Base-by-base conservation (phyloP, 2,329 filamentous ascomycete genomes). In the Diaporthe sp. region DNA sequence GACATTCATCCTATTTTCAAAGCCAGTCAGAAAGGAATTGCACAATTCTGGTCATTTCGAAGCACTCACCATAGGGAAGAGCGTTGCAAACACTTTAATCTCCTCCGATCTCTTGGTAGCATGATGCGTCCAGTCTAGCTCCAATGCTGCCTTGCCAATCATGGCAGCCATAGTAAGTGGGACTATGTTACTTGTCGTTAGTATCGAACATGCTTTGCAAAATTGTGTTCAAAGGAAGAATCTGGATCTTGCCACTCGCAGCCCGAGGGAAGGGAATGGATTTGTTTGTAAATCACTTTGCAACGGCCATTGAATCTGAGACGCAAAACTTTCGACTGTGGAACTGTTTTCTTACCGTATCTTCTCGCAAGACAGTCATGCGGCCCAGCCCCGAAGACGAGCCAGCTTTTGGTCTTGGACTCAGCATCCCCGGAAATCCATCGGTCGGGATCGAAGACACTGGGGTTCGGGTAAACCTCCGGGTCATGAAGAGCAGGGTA, bases 381-480 rank as follows among this genome's bases (percentile, higher is more conserved):
- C 0, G 87, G 77, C 0, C 88, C 88, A 0, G 86, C 82, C 2
- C 88, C 88, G 76, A 89, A 89, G 0, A 89, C 87, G 1, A 89
- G 81, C 86, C 87, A 89, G 70, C 89, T 89, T 77, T 86, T 88
- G 0, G 83, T 87, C 78, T 88, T 86, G 12, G 82, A 80, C 75
- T 85, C 86, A 2, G 88, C 87, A 71, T 88, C 85, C 0, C 88
- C 87, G 0, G 86, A 82, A 39, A 89, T 86, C 87, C 87, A 89
- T 30, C 88, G 83, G 3, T 89, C 87, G 0, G 87, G 87, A 51
- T 89, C 82, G 42, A 88, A 89, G 0, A 79, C 77, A 13, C 88
- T 83, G 0, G 87, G 86, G 30, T 86, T 80, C 0, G 85, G 83
- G 71, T 89, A 89, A 0, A 79, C 85, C 13, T 85, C 80, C 0